Evolutionary conservation across 2,329 filamentous ascomycete genomes (phyloP), one percentile per base, ranked within the genome.

Genomic region (Zymoseptoria passerinii): DNA sequence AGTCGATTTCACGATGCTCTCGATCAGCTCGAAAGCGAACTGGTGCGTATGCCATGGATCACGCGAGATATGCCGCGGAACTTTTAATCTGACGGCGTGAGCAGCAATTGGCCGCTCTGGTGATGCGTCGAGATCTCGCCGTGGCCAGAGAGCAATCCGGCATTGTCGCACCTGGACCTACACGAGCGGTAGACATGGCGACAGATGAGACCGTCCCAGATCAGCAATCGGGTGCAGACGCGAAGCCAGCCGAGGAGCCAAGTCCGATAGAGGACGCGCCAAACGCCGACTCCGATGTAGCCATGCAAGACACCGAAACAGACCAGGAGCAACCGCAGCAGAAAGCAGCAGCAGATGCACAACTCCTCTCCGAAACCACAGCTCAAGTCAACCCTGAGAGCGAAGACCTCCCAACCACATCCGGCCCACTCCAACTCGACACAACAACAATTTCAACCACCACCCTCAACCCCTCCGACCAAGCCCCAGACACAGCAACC

Each of bases 1-100:
- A 70, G 72, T 35, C 70, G 73, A 62, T 81, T 78, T 60, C 77
- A 81, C 63, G 73, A 78, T 52, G 75, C 76, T n/a, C 74, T 81
- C n/a, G 78, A 81, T 67, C 71, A 76, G 58, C 71, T 81, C 13
- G 78, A 80, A 63, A 71, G 72, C 50, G 74, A 80, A 55, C 66
- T 81, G 48, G 73, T 76, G 64, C 23, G 72, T 63, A 1, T 35
- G 8, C 10, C 49, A 28, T 9, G 8, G 1, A 27, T 50, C 10
- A 27, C 10, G 48, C 48, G 4, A 16, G 3, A 20, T 8, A 19
- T 18, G 48, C 48, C 16, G n/a, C 16, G n/a, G 16, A 23, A 10
- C 6, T 8, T 29, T 19, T 35, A 29, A 1, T 18, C 56, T 62
- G 18, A 62, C 50, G 8, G n/a, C n/a, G 8, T 50, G 48, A 8